Conservation (phyloP, 225 moss, liverwort and hornwort species). For the Straminergon stramineum region DNA sequence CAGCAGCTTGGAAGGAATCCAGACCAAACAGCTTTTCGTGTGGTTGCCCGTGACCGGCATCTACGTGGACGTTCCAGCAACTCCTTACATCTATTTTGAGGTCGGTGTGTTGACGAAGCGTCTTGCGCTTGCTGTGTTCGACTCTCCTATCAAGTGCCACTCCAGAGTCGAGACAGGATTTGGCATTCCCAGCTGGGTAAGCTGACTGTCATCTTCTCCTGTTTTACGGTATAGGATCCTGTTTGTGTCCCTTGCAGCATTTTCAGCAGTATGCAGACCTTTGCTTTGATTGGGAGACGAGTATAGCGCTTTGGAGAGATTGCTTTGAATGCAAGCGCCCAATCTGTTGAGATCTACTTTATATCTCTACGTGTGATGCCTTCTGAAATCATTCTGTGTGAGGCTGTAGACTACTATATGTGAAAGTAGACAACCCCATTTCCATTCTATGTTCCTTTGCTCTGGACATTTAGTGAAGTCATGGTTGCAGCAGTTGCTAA, state of each 20-base stretch:
- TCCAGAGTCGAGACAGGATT: neutral
- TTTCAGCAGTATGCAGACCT: neutral
- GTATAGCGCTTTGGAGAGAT: neutral
- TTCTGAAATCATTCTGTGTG: neutral
- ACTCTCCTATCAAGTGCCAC: slow-evolving; percentile 48
- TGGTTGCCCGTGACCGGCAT: slow-evolving; percentile 74
- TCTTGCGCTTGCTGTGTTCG: slow-evolving; percentile 47
- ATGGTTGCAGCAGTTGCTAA: neutral
- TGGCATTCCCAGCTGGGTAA: slow-evolving; percentile 25
- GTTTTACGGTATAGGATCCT: neutral
- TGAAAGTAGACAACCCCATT: neutral
- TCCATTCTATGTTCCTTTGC: neutral
- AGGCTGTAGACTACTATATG: neutral
- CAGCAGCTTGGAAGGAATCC: slow-evolving; percentile 44
- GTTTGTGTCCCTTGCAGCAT: neutral
- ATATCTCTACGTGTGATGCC: neutral
- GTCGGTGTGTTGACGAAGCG: slow-evolving; percentile 69
- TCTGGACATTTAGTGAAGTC: neutral
- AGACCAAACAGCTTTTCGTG: slow-evolving; percentile 61
- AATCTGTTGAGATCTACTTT: neutral
- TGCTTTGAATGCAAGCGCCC: neutral
- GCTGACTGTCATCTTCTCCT: neutral
- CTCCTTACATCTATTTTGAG: slow-evolving; percentile 60
- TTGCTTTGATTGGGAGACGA: neutral
- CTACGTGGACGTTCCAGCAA: slow-evolving; percentile 40